Base-by-base conservation (phyloP, 2,329 filamentous ascomycete species). In the Microsporum ferrugineum region DNA sequence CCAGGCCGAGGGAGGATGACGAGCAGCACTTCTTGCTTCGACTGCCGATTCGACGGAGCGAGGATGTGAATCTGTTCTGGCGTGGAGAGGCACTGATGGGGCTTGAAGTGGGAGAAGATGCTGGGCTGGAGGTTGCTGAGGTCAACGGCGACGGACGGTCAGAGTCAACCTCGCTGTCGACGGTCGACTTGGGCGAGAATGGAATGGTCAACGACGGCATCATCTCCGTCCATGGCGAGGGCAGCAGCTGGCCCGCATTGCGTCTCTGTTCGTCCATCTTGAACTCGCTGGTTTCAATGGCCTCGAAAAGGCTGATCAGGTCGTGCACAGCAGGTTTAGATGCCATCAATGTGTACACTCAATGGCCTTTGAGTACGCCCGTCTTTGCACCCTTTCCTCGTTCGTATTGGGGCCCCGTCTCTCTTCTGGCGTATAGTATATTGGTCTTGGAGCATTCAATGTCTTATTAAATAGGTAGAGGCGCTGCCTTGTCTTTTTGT, bases 21-120 rank as follows among this genome's bases (percentile, higher is more conserved):
- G 69, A 69, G 61, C 69, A 69, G 62, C 70, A 67, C 62, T 70
- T 68, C 41, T 66, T 66, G 51, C 67, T 68, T 60, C 69, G 67
- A 14, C 65, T 61, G 34, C 64, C 59, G 61, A 49, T 61, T 59
- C 62, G 63, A 45, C 63, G 53, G 29, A 61, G 17, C 55, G 67
- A 63, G 60, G 64, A 59, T 53, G 67, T 63, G 60, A 68, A 65
- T 49, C 67, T 63, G 63, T 68, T 64, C 63, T 67, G 64, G 64
- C 65, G 68, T 34, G 62, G 61, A 31, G 66, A 62, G 34, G 60
- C 60, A 59, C 65, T 67, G 59, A 65, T 68, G 34, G 68, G 63
- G 12, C 63, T 69, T 12, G 68, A 69, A 36, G 66, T 69, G 58
- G 69, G 67, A n/a, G 71, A 72, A 38, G 68, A 68, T 33, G 68